Conservation (phyloP, 1,284 basidiomycete species). For the Puccinia hordei region DNA sequence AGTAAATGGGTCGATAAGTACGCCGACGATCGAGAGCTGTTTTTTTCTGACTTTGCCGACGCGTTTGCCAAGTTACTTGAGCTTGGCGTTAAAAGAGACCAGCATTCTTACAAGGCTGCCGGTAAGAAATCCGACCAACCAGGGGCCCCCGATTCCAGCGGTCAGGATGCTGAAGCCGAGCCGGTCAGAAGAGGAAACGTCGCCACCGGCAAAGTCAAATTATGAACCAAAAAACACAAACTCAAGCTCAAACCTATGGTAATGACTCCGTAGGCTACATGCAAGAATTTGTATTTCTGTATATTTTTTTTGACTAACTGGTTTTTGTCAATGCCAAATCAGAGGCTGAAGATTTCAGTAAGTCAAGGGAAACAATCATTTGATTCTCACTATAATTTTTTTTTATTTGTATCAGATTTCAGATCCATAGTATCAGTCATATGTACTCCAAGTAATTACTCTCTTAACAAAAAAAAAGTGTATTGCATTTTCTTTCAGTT, state of each 20-base stretch:
- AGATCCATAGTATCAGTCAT: too few species aligned
- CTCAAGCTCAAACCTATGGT: not conserved
- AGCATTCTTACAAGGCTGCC: conserved; percentile 30
- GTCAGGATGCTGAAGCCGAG: conserved; percentile 34
- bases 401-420: too few species aligned
- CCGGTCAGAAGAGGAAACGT: conserved; percentile 8
- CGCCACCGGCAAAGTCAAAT: not conserved
- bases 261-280: not conserved
- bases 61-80: conserved; percentile 60
- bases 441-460: too few species aligned
- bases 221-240: not conserved
- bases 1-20: conserved; percentile 61
- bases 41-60: conserved; percentile 64
- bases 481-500: too few species aligned
- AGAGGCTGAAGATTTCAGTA: not conserved
- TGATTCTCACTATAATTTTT: not conserved
- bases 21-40: conserved; percentile 64
- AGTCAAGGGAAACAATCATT: not conserved
- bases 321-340: not conserved
- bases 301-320: not conserved
- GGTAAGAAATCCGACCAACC: conserved; percentile 22
- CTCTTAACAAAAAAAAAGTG: too few species aligned
- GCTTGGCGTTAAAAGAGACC: conserved; percentile 55
- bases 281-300: not conserved
- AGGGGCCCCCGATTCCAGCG: conserved; percentile 32